These are phyloP conservation scores for Ceratocystis cubensis DNA, from an alignment of 2,329 filamentous ascomycete species.

Conservation along the genomic window DNA sequence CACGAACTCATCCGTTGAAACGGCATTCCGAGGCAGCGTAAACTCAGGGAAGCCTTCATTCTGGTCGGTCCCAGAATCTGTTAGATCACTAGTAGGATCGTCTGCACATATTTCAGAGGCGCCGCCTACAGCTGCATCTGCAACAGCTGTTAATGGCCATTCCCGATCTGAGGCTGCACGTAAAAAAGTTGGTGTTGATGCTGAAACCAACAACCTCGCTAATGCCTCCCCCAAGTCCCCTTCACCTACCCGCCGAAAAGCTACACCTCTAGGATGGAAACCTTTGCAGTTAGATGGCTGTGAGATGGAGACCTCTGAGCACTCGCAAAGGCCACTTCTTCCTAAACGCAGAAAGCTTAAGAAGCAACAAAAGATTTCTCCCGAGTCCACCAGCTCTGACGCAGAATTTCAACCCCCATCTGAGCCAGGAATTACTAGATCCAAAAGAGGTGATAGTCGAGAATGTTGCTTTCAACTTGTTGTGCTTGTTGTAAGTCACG, in stretches of 20 bases:
- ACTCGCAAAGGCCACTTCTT: background rate
- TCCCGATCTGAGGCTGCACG: background rate
- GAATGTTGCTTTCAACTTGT: slow-evolving; percentile 7
- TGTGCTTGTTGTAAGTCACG: slow-evolving; percentile 14
- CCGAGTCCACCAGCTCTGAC: background rate
- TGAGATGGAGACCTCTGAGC: background rate
- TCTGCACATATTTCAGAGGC: slow-evolving; percentile 18
- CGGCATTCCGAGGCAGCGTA: slow-evolving; percentile 16
- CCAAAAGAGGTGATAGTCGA: background rate
- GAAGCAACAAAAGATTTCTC: slow-evolving; percentile 3
- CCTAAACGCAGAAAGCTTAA: slow-evolving; percentile 11
- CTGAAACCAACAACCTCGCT: background rate
- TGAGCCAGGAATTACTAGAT: background rate
- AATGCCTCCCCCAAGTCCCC: background rate
- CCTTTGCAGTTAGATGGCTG: background rate
- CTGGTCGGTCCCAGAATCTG: slow-evolving; percentile 16
- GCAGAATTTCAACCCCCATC: background rate
- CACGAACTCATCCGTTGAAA: slow-evolving; percentile 7
- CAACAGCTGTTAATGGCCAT: background rate
- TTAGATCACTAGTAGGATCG: slow-evolving; percentile 15
- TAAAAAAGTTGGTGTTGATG: background rate
- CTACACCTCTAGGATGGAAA: background rate
- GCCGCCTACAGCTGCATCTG: background rate
- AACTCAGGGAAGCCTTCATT: slow-evolving; percentile 19
- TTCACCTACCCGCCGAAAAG: background rate